Conservation (phyloP, 2,329 filamentous ascomycete species). For the Aureobasidium melanogenum region DNA sequence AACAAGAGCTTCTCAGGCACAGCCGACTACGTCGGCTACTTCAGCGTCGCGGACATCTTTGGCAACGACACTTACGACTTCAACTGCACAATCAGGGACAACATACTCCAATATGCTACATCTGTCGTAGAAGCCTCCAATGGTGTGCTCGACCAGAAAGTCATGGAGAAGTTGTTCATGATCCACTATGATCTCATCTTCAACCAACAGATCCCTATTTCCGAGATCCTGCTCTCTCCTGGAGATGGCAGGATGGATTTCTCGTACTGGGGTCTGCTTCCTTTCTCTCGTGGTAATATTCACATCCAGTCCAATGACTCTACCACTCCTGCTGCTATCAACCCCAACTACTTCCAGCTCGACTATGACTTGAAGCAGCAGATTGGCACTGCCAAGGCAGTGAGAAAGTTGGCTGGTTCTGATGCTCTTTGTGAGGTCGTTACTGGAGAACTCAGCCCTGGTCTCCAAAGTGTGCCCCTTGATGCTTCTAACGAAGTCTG, state of each 20-base stretch:
- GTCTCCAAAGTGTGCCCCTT: slow-evolving; percentile 1
- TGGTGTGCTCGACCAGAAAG: slow-evolving; percentile 28
- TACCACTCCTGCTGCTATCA: slow-evolving; percentile 27
- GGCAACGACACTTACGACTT: slow-evolving; percentile 19
- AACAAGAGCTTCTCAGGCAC: slow-evolving; percentile 23
- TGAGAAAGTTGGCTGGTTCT: slow-evolving; percentile 18
- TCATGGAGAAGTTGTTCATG: slow-evolving; percentile 37
- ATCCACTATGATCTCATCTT: slow-evolving; percentile 44
- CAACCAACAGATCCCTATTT: slow-evolving; percentile 34
- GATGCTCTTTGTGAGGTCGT: slow-evolving; percentile 18
- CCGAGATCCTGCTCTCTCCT: slow-evolving; percentile 37
- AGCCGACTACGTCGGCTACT: slow-evolving; percentile 26
- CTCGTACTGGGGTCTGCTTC: slow-evolving; percentile 29
- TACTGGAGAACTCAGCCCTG: slow-evolving; percentile 12
- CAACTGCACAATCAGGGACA: slow-evolving; percentile 17
- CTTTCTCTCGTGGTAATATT: slow-evolving; percentile 28
- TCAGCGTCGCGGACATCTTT: slow-evolving; percentile 28
- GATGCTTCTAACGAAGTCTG: slow-evolving; percentile 18
- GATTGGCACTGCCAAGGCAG: slow-evolving; percentile 23
- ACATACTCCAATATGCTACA: slow-evolving; percentile 22
- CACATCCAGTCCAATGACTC: slow-evolving; percentile 25
- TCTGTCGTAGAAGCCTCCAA: slow-evolving; percentile 20
- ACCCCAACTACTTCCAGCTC: slow-evolving; percentile 34
- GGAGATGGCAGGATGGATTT: slow-evolving; percentile 24
- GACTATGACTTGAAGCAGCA: slow-evolving; percentile 28